Base-by-base conservation (phyloP, 83 land plant species). In the Diphasiastrum complanatum region DNA sequence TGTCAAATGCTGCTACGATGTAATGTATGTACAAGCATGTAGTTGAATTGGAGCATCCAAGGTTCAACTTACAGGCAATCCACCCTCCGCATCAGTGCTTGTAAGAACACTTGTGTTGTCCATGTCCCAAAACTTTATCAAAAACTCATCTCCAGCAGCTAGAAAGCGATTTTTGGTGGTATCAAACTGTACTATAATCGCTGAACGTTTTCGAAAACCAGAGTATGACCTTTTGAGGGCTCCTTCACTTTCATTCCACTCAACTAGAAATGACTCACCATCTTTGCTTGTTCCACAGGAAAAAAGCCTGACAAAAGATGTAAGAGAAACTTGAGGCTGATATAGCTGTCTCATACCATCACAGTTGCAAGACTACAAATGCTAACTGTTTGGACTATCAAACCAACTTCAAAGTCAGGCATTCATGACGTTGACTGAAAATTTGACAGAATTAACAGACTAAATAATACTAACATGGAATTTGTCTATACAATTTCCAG, bases 171-270 rank as follows among this genome's bases (percentile, higher is more conserved):
- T 89, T 34, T 79, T 71, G 4, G 96, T 86, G 25, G 96, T 89
- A 69, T 89, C 96, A 70, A 89, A 89, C 61, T 89, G 96, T 6
- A 89, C 88, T 47, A 89, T 88, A 33, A 81, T 90, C 10, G 75
- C 27, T n/a, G 96, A 86, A 18, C 85, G 87, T 60, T 89, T 89
- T 14, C 88, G 73, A 43, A 89, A 85, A 45, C 96, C 96, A 65
- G 64, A 50, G 66, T 86, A 89, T 29, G 87, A 79, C 37, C 92
- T 59, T 61, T 81, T 89, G 33, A 89, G 81, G 27, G 92, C 79
- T 63, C 96, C 96, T 66, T 89, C 96, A 63, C 83, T 86, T 62
- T 89, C 96, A 79, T 89, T 89, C 96, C 96, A 89, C 52, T 89
- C 96, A 37, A 89, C 96, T 25, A 89, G 66, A 53, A 69, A 77